phyloP scores from a whole-genome alignment of 306 rosid species.

The Trifolium dubium region DNA sequence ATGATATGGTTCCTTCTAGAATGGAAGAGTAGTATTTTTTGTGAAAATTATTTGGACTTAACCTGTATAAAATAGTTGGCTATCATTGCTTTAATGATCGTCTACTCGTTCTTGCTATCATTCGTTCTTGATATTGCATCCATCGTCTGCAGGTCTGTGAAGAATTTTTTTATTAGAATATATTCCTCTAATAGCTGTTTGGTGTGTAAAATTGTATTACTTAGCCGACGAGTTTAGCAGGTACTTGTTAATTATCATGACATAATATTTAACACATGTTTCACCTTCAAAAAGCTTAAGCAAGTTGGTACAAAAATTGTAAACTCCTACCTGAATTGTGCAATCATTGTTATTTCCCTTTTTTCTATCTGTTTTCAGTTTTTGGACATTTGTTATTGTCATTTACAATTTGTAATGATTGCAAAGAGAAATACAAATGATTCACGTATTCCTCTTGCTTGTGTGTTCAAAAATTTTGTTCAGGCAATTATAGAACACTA shows the following conservation, averaged over 20 bases:
- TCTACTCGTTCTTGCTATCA: conserved; percentile 37
- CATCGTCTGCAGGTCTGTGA: conserved; percentile 55
- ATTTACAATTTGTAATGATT: conserved; percentile 17
- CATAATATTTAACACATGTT: conserved; percentile 10
- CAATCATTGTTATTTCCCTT: conserved; percentile 1
- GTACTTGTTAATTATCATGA: conserved; percentile 7
- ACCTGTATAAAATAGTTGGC: conserved; percentile 38
- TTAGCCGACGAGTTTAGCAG: conserved; percentile 19
- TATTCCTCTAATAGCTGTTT: conserved; percentile 40
- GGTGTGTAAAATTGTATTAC: conserved; percentile 39
- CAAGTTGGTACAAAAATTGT: conserved; percentile 37
- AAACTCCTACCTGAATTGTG: conserved; percentile 32
- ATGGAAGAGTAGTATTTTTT: background rate
- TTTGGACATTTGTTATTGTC: conserved; percentile 33
- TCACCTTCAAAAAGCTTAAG: conserved; percentile 17
- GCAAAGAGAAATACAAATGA: conserved; percentile 11
- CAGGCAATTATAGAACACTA: conserved; percentile 20
- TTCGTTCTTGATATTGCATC: conserved; percentile 47
- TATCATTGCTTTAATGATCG: conserved; percentile 40
- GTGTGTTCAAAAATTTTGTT: background rate
- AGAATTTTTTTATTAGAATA: conserved; percentile 40
- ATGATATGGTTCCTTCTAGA: conserved; percentile 23
- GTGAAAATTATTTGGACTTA: conserved; percentile 19
- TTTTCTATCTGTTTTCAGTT: background rate
- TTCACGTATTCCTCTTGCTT: conserved; percentile 11